Conservation (phyloP, 2,329 filamentous ascomycete genomes). For the Tolypocladium endophyticum region DNA sequence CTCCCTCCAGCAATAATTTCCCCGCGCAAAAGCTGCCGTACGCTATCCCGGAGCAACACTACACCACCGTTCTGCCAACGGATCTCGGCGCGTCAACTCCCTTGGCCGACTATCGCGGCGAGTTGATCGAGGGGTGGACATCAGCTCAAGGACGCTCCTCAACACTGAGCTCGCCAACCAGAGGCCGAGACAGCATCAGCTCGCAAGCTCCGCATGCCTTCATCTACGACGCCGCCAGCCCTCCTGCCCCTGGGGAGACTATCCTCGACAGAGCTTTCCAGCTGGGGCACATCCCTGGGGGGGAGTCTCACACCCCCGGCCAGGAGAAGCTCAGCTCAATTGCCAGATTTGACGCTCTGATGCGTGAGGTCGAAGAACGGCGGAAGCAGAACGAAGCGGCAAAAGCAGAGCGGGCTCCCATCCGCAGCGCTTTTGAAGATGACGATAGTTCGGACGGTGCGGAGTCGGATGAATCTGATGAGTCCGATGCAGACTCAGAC, state of each 20-base stretch:
- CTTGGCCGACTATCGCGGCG: slow-evolving; percentile 41
- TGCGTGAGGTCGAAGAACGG: slow-evolving; percentile 48
- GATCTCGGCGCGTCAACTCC: slow-evolving; percentile 48
- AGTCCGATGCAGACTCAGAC: slow-evolving; percentile 25
- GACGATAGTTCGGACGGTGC: slow-evolving; percentile 35
- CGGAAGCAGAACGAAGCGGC: slow-evolving; percentile 28
- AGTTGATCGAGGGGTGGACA: slow-evolving; percentile 52
- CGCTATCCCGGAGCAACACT: slow-evolving; percentile 32
- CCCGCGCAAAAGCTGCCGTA: slow-evolving; percentile 27
- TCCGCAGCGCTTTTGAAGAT: slow-evolving; percentile 40
- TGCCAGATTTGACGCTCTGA: slow-evolving; percentile 54
- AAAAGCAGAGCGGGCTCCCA: slow-evolving; percentile 20
- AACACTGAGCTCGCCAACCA: slow-evolving; percentile 44
- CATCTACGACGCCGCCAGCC: slow-evolving; percentile 35
- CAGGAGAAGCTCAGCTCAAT: slow-evolving; percentile 55
- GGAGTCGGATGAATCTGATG: slow-evolving; percentile 24
- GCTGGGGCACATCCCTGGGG: slow-evolving; percentile 51
- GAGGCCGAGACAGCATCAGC: slow-evolving; percentile 43
- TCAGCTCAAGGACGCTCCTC: slow-evolving; percentile 49
- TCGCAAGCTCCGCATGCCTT: slow-evolving; percentile 32
- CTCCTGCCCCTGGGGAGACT: slow-evolving; percentile 47
- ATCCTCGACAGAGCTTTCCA: slow-evolving; percentile 59
- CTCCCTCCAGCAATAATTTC: slow-evolving; percentile 39
- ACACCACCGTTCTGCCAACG: slow-evolving; percentile 38
- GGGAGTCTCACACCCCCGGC: slow-evolving; percentile 40